Evolutionary conservation across 345 rosid genomes (phyloP), one percentile per base, ranked within the genome.

Genomic region (Aquilaria yunnanensis): DNA sequence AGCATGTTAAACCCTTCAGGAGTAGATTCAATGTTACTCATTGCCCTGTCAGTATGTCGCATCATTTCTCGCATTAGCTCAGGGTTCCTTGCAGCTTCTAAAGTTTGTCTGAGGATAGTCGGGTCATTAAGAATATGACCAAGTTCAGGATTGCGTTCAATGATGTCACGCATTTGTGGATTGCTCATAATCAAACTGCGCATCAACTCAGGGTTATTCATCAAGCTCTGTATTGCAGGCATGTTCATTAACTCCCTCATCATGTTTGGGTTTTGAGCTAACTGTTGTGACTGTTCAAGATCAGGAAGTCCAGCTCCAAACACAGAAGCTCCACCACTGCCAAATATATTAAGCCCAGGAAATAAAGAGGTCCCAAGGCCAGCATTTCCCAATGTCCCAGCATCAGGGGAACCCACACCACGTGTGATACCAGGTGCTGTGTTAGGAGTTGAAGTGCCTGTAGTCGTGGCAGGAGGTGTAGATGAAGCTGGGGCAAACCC

Each of bases 31-130:
- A 86, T 90, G 61, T 93, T 93, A 72, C 97, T 90, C 94, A 85
- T 88, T 3, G 93, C 96, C 67, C 93, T 82, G 65, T 83, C 93
- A 1, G 90, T 83, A 74, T 90, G 87, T 62, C 92, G 77, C 91
- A 85, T 86, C 97, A 88, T 85, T 74, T 94, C 97, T 60, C 94
- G 89, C 95, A 94, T 94, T 54, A 90, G 91, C 71, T 90, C 99
- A 5, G 95, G 95, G 60, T 90, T 90, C 78, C 95, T 78, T 2
- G 96, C 91, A 57, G 93, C 94, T 75, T 88, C 92, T 48, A 86
- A 73, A 46, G 94, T 88, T 68, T 85, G 96, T 9, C 90, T 81
- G 47, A 88, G 96, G 11, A 85, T 86, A 67, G 84, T 63, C 37
- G 95, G 95, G 79, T 90, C 94, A 66, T 86, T 90, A 49, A 83